Percentiles rank a stretch among this genome's conserved stretches.
phyloP scores from a whole-genome alignment of 2,329 filamentous ascomycete genomes.

The Colletotrichum sp. region DNA sequence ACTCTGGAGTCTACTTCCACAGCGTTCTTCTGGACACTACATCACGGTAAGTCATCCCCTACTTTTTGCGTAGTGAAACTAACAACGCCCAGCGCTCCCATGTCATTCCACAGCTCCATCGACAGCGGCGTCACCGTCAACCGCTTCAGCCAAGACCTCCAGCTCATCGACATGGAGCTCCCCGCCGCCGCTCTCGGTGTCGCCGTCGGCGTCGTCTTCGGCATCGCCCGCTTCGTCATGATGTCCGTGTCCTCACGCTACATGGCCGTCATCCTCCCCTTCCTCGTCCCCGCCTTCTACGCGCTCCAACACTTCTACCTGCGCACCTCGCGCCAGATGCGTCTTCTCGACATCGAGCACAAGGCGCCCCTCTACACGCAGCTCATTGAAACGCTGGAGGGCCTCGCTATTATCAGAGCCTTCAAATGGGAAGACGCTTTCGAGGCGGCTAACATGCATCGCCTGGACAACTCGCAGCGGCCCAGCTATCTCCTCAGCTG shows the following conservation, averaged over 20 bases:
- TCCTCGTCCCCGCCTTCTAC: slow-evolving; percentile 31
- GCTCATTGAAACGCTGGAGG: slow-evolving; percentile 49
- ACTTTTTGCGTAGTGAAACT: neutral
- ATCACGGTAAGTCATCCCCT: slow-evolving; percentile 15
- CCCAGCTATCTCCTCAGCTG: slow-evolving; percentile 56
- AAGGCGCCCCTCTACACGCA: slow-evolving; percentile 40
- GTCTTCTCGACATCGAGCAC: slow-evolving; percentile 39
- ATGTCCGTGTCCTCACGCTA: slow-evolving; percentile 34
- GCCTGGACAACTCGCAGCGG: slow-evolving; percentile 53
- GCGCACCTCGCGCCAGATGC: slow-evolving; percentile 41
- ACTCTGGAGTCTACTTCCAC: slow-evolving; percentile 33
- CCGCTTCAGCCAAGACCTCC: slow-evolving; percentile 25
- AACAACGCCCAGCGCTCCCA: slow-evolving; percentile 8
- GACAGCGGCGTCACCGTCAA: slow-evolving; percentile 27
- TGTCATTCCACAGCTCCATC: slow-evolving; percentile 22
- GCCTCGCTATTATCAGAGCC: slow-evolving; percentile 52
- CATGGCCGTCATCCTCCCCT: slow-evolving; percentile 34
- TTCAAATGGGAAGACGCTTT: slow-evolving; percentile 52
- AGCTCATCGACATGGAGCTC: slow-evolving; percentile 27
- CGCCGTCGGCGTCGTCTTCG: slow-evolving; percentile 12
- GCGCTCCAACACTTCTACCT: slow-evolving; percentile 37
- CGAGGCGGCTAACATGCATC: slow-evolving; percentile 39
- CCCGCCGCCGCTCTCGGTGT: slow-evolving; percentile 24
- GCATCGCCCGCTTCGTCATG: slow-evolving; percentile 19
- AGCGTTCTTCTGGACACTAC: slow-evolving; percentile 27